Conservation (phyloP, 768 basidiomycete species). For the Mycena indigotica region DNA sequence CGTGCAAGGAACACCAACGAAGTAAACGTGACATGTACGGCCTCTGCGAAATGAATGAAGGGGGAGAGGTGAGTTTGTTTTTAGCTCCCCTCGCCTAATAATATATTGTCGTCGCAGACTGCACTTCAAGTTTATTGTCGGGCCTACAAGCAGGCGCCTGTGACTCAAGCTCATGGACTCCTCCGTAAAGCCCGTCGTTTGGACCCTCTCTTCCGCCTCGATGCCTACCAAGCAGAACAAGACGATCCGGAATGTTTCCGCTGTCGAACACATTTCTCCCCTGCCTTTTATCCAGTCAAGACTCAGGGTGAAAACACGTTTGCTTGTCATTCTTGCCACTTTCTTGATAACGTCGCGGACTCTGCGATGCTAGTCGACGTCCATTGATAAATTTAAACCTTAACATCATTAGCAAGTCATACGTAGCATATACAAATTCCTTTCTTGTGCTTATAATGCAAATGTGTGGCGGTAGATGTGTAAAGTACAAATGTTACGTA, state of each 20-base stretch:
- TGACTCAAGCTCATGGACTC: constrained; percentile 76
- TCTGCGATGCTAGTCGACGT: constrained; percentile 1
- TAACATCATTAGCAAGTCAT: neutral
- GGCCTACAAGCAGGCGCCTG: constrained; percentile 78
- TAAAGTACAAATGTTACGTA: neutral
- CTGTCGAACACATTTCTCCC: constrained; percentile 73
- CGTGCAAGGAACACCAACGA: constrained; percentile 76
- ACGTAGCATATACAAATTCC: neutral
- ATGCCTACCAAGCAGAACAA: constrained; percentile 29
- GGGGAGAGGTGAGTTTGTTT: constrained; percentile 65
- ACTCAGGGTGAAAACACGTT: constrained; percentile 14
- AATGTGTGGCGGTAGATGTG: neutral
- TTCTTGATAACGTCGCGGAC: constrained; percentile 34
- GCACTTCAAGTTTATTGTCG: constrained; percentile 87
- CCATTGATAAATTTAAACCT: neutral
- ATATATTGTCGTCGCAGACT: too few species aligned
- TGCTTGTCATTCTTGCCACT: constrained; percentile 52
- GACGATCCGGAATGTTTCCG: constrained; percentile 54
- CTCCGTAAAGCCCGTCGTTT: constrained; percentile 88
- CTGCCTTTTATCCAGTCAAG: constrained; percentile 62
- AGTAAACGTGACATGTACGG: constrained; percentile 72
- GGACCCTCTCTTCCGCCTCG: constrained; percentile 59
- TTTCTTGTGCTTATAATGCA: neutral
- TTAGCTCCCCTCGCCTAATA: constrained; percentile 2
- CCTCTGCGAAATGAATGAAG: constrained; percentile 83